phyloP scores from a whole-genome alignment of 257 asterid genomes.

The Solanum corneliomulleri region DNA sequence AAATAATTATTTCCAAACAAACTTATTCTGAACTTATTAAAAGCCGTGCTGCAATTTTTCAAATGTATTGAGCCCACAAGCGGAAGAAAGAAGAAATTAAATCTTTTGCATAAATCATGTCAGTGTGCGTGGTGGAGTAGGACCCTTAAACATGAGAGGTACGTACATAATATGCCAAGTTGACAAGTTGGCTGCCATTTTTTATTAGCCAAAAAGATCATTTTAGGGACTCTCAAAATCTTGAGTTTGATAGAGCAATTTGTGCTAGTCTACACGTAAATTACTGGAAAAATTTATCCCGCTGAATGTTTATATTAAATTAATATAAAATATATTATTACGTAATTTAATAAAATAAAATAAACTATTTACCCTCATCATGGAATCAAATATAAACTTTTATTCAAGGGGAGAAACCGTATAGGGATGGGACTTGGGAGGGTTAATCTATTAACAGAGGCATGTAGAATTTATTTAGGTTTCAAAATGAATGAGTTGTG shows the following conservation, averaged over 20 bases:
- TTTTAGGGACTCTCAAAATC: background rate
- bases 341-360: too few species aligned
- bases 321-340: too few species aligned
- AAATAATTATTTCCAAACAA: background rate
- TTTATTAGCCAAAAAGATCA: background rate
- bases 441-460: background rate
- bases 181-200: background rate
- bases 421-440: background rate
- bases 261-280: background rate
- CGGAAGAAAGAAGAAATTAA: background rate
- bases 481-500: background rate
- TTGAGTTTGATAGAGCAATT: background rate
- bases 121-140: background rate
- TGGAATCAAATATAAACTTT: background rate
- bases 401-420: background rate
- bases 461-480: background rate
- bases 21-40: too few species aligned
- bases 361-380: background rate
- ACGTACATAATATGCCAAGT: background rate
- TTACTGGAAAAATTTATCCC: background rate
- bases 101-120: background rate
- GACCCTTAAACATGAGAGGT: background rate
- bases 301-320: too few species aligned
- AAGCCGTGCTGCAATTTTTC: background rate
- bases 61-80: background rate